Conservation (phyloP, 2,329 filamentous ascomycete genomes). For the Cyphellophora europaea region DNA sequence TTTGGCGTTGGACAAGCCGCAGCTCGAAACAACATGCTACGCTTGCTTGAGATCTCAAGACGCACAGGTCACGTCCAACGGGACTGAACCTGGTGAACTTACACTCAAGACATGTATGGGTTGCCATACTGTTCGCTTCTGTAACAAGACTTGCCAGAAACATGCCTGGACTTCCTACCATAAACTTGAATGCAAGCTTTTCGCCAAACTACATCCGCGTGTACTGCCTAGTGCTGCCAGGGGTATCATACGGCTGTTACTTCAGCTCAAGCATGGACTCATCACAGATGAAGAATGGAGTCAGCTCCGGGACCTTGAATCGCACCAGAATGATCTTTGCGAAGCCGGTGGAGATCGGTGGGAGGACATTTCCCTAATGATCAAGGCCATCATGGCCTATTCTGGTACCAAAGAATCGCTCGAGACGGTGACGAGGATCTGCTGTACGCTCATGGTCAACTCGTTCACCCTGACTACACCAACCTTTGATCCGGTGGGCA, state of each 20-base stretch:
- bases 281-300: constrained; percentile 28
- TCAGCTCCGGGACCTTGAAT: constrained; percentile 34
- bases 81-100: neutral
- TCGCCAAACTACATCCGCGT: constrained; percentile 34
- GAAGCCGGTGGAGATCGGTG: constrained; percentile 30
- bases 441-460: constrained; percentile 38
- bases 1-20: constrained; percentile 42
- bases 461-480: constrained; percentile 48
- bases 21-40: constrained; percentile 47
- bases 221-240: constrained; percentile 47
- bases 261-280: constrained; percentile 28
- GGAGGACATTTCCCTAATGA: constrained; percentile 42
- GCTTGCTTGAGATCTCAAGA: constrained; percentile 38
- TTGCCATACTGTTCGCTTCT: constrained; percentile 51
- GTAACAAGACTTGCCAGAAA: constrained; percentile 51
- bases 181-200: constrained; percentile 50
- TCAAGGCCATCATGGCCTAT: constrained; percentile 46
- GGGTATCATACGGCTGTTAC: constrained; percentile 45
- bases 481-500: constrained; percentile 47
- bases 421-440: constrained; percentile 33
- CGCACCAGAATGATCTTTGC: constrained; percentile 40
- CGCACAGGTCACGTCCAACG: neutral
- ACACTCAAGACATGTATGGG: constrained; percentile 46
- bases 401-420: constrained; percentile 36
- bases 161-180: constrained; percentile 51